phyloP scores from a whole-genome alignment of 139 green algal genomes.

The Closterium sp. region DNA sequence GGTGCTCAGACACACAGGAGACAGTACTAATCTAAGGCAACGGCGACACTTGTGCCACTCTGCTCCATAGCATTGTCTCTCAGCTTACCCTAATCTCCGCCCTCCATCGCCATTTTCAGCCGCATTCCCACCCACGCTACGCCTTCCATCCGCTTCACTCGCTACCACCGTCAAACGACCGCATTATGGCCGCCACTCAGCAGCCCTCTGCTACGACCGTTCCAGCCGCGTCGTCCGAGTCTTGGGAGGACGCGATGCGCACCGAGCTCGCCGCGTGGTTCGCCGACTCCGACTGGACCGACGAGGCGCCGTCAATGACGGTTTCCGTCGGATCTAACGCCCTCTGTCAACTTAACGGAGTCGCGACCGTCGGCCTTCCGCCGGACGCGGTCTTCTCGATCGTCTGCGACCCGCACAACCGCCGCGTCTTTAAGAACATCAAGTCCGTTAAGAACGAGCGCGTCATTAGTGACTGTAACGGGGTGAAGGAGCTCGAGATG shows the following conservation, averaged over 20 bases:
- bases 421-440: slow-evolving; percentile 13
- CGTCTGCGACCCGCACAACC: background rate
- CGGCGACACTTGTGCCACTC: too few relatives aligned
- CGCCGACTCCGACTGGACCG: background rate
- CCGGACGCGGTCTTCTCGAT: background rate
- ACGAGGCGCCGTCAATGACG: background rate
- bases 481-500: background rate
- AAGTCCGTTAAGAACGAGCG: background rate
- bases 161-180: background rate
- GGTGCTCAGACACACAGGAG: too few relatives aligned
- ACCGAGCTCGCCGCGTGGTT: background rate
- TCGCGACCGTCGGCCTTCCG: background rate
- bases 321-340: background rate
- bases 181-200: background rate
- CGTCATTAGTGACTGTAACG: background rate
- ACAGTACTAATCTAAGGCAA: too few relatives aligned
- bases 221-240: background rate
- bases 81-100: background rate
- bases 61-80: background rate
- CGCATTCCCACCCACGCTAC: background rate
- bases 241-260: background rate
- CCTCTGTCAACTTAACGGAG: background rate
- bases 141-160: background rate
- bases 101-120: background rate
- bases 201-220: background rate